These are phyloP conservation scores for Sordaria brevicollis DNA, from an alignment of 495 filamentous ascomycete species.

Conservation along the genomic window DNA sequence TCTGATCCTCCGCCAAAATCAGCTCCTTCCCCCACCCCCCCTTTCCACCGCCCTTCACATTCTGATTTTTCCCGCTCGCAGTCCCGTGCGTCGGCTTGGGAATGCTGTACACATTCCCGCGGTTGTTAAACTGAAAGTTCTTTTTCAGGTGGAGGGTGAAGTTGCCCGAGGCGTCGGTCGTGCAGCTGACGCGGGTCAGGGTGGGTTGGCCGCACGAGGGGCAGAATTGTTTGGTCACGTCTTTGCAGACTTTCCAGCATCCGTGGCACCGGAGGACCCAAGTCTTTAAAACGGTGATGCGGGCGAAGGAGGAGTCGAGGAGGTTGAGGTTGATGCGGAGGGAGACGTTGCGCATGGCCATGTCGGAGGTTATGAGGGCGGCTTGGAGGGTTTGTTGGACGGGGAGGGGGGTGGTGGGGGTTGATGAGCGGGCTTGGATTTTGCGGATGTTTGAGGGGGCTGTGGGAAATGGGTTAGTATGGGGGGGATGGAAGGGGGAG, in stretches of 20 bases:
- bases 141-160: conserved; percentile 85
- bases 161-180: conserved; percentile 65
- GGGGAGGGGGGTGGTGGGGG: conserved; percentile 29
- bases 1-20: conserved; percentile 90
- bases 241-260: conserved; percentile 78
- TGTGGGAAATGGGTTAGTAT: not conserved
- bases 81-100: conserved; percentile 82
- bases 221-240: conserved; percentile 89
- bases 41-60: conserved; percentile 66
- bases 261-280: conserved; percentile 90
- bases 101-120: conserved; percentile 80
- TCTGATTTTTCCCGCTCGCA: conserved; percentile 59
- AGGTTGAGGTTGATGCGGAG: conserved; percentile 92
- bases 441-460: conserved; percentile 81
- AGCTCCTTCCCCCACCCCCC: conserved; percentile 71
- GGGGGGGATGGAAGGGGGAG: not conserved
- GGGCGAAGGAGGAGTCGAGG: conserved; percentile 62
- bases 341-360: conserved; percentile 92
- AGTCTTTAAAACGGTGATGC: conserved; percentile 69
- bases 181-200: conserved; percentile 76
- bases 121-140: conserved; percentile 93
- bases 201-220: conserved; percentile 80
- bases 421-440: conserved; percentile 59
- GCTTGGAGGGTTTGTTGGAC: conserved; percentile 60
- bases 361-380: conserved; percentile 86